phyloP scores from a whole-genome alignment of 2,329 filamentous ascomycete genomes.

The Monosporascus sp. region DNA sequence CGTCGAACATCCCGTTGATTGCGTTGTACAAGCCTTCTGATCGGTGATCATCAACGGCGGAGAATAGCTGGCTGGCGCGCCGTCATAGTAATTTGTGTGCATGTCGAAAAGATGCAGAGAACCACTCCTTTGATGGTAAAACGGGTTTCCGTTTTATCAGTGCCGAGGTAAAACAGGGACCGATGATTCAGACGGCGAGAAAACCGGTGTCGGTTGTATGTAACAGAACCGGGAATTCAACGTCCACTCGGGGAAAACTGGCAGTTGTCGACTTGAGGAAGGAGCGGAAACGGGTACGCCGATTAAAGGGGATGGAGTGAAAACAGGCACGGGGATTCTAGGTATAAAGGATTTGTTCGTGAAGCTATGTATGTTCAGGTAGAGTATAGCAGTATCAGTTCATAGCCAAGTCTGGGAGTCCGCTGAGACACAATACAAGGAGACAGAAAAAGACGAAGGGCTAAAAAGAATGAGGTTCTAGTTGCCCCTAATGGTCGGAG shows the following conservation, averaged over 20 bases:
- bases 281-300: background rate
- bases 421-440: background rate
- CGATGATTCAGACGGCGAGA: background rate
- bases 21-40: conserved; percentile 15
- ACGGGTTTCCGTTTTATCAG: background rate
- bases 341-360: no score
- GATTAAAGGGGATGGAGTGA: background rate
- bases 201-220: background rate
- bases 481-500: background rate
- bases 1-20: conserved; percentile 13
- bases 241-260: background rate
- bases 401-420: background rate
- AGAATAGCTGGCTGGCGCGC: conserved; percentile 18
- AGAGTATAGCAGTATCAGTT: background rate
- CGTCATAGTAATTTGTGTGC: conserved; percentile 14
- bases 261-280: no score
- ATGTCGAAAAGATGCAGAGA: conserved; percentile 11
- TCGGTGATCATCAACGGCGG: conserved; percentile 5
- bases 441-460: background rate
- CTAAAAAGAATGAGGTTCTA: background rate
- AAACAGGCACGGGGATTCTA: no score
- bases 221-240: background rate
- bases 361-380: no score
- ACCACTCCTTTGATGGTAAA: no score
- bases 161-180: background rate